Evolutionary conservation across 176 grass and related monocot species (phyloP), one percentile per base, ranked within the genome.

Genomic region (Dactylis glomerata): DNA sequence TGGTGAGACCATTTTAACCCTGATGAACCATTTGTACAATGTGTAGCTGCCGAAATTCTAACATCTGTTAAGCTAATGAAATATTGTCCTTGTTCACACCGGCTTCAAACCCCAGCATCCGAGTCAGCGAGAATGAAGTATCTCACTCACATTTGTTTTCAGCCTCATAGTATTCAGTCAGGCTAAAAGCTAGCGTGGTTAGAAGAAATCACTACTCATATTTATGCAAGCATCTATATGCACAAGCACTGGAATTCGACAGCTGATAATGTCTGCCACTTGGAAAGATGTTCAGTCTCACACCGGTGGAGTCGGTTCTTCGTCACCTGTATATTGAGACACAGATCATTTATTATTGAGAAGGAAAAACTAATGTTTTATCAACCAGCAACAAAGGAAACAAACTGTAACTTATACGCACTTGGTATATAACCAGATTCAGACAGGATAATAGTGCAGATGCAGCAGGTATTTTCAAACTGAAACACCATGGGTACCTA

Each of bases 131-230:
- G 16, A 75, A 83, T 47, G 27, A 80, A 75, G 22, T 13, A 65
- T 24, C 36, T 78, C 26, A 24, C 20, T 44, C 22, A 5, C 36
- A 2, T 50, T 50, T 54, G 54, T 47, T 28, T 42, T 71, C 62
- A 65, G 54, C 65, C 84, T 24, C 44, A 27, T 15, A 86, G 50
- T 74, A 59, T 57, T 62, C 41, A 67, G 67, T 78, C 88, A 80
- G 37, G 14, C 17, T 40, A 73, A 46, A 65, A 84, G 57, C 67
- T 90, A 79, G 36, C 22, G 65, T 74, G 57, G 81, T 87, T 87
- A 90, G 81, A 87, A 32, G 65, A 80, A 75, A 74, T 87, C 40
- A 61, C 50, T 68, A 63, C 66, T 46, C 68, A 49, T 68, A 83
- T 80, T 36, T 68, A 80, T 50, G 19, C 36, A 67, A 57, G 36